Percentiles rank a stretch among this genome's conserved stretches.
Conservation (phyloP, 2,329 filamentous ascomycete genomes). For the Phialophora chinensis region DNA sequence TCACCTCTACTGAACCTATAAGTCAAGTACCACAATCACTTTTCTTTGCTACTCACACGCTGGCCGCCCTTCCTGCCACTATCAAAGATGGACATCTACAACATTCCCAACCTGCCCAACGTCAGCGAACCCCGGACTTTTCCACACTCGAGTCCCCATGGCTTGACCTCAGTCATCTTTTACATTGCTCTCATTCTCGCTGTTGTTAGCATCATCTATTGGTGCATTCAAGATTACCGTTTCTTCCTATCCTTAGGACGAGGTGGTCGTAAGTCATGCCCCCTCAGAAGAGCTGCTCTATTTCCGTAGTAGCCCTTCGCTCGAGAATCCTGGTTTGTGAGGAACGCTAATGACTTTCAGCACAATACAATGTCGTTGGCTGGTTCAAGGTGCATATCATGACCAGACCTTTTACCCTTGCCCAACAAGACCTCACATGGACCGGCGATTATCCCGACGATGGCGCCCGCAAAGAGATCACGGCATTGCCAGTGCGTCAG, state of each 20-base stretch:
- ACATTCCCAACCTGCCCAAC: constrained; percentile 29
- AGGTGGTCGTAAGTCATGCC: constrained; percentile 39
- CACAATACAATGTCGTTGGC: constrained; percentile 46
- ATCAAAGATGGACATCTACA: constrained; percentile 30
- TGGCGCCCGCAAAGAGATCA: constrained; percentile 49
- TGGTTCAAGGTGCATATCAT: constrained; percentile 42
- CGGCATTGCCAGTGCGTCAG: constrained; percentile 64
- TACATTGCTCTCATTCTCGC: constrained; percentile 17
- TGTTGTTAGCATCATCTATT: constrained; percentile 21
- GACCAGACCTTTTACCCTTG: constrained; percentile 33
- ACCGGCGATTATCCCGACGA: constrained; percentile 32
- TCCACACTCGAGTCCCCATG: constrained; percentile 2
- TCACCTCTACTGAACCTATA: constrained; percentile 4
- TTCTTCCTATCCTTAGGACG: constrained; percentile 47
- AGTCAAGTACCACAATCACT: constrained; percentile 11
- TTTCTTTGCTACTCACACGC: constrained; percentile 8
- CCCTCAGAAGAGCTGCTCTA: neutral
- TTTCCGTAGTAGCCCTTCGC: neutral
- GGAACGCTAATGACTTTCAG: neutral
- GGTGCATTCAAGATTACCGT: constrained; percentile 44
- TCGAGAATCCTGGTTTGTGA: neutral
- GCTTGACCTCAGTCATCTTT: constrained; percentile 20
- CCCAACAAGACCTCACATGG: constrained; percentile 21
- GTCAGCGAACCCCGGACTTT: constrained; percentile 28
- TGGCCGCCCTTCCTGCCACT: neutral